These are phyloP conservation scores for Ophiostoma quercus DNA, from an alignment of 2,329 filamentous ascomycete species.

Conservation along the genomic window DNA sequence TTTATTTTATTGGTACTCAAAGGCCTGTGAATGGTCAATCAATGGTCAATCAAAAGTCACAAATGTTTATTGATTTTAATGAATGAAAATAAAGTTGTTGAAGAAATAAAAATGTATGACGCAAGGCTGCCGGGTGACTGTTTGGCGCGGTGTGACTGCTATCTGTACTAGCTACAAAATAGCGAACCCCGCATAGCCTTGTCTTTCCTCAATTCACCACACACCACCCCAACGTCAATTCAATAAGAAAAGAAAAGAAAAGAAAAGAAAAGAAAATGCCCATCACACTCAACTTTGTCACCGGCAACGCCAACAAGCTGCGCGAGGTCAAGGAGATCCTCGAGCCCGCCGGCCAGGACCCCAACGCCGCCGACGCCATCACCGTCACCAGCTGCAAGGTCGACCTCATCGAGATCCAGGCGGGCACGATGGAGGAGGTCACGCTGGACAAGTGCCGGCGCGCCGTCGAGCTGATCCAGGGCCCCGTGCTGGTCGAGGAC, in stretches of 20 bases:
- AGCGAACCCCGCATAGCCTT: slow-evolving; percentile 1
- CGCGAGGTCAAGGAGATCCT: slow-evolving; percentile 84
- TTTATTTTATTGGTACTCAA: too few relatives aligned
- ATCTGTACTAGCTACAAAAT: neutral
- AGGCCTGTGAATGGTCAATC: too few relatives aligned
- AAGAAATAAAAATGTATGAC: too few relatives aligned
- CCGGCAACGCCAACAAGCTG: slow-evolving; percentile 92
- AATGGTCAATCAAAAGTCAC: too few relatives aligned
- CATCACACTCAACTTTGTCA: slow-evolving; percentile 77
- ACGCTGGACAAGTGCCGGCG: slow-evolving; percentile 79
- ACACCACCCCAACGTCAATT: neutral
- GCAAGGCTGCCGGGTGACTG: neutral
- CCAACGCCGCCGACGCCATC: slow-evolving; percentile 40
- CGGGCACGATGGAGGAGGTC: slow-evolving; percentile 86
- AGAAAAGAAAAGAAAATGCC: too few relatives aligned
- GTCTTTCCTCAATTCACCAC: too few relatives aligned
- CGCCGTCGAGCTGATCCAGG: slow-evolving; percentile 75
- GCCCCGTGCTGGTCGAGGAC: slow-evolving; percentile 91
- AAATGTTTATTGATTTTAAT: too few relatives aligned
- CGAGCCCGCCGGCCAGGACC: slow-evolving; percentile 44
- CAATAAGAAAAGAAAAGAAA: too few relatives aligned
- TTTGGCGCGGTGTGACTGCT: neutral
- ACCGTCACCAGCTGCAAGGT: slow-evolving; percentile 67
- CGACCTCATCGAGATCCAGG: slow-evolving; percentile 86
- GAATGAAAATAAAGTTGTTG: too few relatives aligned